phyloP scores from a whole-genome alignment of 768 basidiomycete genomes.

The Leccinum obscurum region DNA sequence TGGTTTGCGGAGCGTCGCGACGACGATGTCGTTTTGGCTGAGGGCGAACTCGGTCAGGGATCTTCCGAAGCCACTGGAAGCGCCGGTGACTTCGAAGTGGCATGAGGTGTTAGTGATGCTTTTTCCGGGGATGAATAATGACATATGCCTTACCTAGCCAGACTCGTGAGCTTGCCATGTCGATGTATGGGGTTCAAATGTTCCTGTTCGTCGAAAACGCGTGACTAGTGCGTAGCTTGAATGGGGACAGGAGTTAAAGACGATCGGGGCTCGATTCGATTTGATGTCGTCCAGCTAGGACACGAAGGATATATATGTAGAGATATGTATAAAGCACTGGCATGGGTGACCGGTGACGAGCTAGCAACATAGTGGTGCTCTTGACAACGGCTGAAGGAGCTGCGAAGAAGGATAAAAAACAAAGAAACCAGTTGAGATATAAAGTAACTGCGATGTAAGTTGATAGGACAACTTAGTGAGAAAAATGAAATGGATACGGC shows the following conservation, averaged over 20 bases:
- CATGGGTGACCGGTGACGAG: background rate
- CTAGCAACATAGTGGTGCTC: no score
- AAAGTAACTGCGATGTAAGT: no score
- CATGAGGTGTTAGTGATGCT: background rate
- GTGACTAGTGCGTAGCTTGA: background rate
- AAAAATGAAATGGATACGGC: no score
- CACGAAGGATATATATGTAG: background rate
- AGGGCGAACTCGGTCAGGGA: constrained; percentile 33
- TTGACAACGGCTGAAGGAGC: no score
- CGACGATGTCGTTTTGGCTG: constrained; percentile 36
- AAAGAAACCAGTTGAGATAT: background rate
- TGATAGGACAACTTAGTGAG: background rate
- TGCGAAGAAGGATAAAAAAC: background rate
- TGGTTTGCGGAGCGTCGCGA: constrained; percentile 45
- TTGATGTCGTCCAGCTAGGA: background rate
- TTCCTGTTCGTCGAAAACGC: constrained; percentile 5
- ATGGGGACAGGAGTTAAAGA: background rate
- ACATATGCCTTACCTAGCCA: constrained; percentile 6
- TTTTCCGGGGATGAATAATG: background rate
- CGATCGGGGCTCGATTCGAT: background rate
- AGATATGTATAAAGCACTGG: background rate
- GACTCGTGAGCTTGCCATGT: constrained; percentile 11
- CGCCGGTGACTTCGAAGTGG: constrained; percentile 36
- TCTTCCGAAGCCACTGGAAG: constrained; percentile 41
- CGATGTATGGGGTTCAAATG: background rate